A percentile compares a stretch with the other conserved stretches of the same genome.
Conservation (phyloP, 768 basidiomycete species). For the Royoungia palumana region DNA sequence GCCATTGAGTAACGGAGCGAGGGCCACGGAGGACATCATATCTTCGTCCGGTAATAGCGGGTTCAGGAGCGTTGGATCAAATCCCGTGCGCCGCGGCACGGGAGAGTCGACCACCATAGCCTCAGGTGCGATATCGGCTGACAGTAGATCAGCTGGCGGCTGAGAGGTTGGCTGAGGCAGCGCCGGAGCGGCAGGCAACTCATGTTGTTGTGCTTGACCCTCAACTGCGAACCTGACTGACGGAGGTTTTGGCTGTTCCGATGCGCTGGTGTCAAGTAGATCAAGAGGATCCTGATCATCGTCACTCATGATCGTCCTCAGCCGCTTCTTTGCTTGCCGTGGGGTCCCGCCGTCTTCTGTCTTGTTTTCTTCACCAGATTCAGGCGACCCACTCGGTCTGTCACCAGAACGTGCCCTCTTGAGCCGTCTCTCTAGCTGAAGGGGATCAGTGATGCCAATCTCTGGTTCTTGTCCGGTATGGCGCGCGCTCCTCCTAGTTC, state of each 20-base stretch:
- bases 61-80: conserved; percentile 53
- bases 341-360: conserved; percentile 37
- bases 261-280: conserved; percentile 26
- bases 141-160: neutral
- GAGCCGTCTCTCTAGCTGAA: conserved; percentile 67
- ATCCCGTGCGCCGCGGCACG: conserved; percentile 38
- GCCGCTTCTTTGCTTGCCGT: conserved; percentile 52
- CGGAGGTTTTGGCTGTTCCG: conserved; percentile 33
- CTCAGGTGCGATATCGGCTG: conserved; percentile 4
- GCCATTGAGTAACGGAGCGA: conserved; percentile 29
- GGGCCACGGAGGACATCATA: conserved; percentile 17
- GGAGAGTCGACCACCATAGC: conserved; percentile 40
- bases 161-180: neutral
- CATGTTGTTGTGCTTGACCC: conserved; percentile 15
- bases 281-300: conserved; percentile 52
- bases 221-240: conserved; percentile 52
- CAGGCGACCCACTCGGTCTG: conserved; percentile 47
- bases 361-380: conserved; percentile 43
- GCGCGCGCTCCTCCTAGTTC: conserved; percentile 68
- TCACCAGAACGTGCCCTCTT: conserved; percentile 68
- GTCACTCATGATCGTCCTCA: conserved; percentile 42
- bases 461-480: conserved; percentile 72
- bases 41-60: conserved; percentile 39
- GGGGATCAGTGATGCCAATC: conserved; percentile 68
- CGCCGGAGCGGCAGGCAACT: conserved; percentile 13